Evolutionary conservation across 176 grass and related monocot species (phyloP).

Genomic region (Musa troglodytarum): DNA sequence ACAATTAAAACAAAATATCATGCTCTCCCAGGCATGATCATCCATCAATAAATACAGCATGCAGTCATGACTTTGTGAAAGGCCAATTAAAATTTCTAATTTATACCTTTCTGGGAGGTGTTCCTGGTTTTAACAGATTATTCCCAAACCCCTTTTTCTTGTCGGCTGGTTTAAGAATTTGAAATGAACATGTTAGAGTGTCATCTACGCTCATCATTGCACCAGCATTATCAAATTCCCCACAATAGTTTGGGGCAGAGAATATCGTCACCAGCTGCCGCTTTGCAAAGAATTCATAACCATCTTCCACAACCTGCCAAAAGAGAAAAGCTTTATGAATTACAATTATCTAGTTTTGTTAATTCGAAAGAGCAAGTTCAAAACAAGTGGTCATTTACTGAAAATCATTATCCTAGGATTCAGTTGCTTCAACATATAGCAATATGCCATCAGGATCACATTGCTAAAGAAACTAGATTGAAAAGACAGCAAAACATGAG

Average conservation of each 20-base stretch:
- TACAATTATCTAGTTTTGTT: not conserved
- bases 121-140: constrained; percentile 10
- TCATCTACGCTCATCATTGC: constrained; percentile 14
- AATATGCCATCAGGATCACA: not conserved
- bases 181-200: constrained; percentile 4
- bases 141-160: constrained; percentile 12
- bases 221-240: constrained; percentile 15
- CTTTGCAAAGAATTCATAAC: constrained; percentile 8
- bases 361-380: not conserved
- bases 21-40: not conserved
- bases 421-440: not conserved
- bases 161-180: constrained; percentile 12
- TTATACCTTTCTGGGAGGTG: constrained; percentile 6
- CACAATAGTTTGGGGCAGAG: constrained; percentile 9
- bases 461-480: not conserved
- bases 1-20: not conserved
- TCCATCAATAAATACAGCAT: not conserved
- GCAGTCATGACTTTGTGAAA: not conserved
- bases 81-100: not conserved
- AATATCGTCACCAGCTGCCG: constrained; percentile 11
- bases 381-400: not conserved
- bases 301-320: constrained; percentile 13
- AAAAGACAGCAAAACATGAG: not conserved
- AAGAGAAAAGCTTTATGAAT: not conserved
- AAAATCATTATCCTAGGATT: not conserved